phyloP scores from a whole-genome alignment of 768 basidiomycete species.

The Leccinum fibrillosum region DNA sequence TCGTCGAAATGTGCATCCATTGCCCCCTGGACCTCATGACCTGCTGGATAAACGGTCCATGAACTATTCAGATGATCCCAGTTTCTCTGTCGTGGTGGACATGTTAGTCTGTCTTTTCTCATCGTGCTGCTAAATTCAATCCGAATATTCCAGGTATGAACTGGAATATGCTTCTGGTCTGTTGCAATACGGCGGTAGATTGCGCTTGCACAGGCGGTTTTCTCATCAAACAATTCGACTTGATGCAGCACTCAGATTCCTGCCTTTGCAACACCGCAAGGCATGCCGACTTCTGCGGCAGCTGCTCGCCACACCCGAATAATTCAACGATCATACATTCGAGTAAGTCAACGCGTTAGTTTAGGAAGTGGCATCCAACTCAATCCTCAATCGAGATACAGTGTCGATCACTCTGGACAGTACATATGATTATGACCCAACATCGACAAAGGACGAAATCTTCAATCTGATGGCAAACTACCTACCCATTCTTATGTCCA shows the following conservation, averaged over 20 bases:
- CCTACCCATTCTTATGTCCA: neutral
- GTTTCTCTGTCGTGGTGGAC: slow-evolving; percentile 2
- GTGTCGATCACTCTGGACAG: slow-evolving; percentile 1
- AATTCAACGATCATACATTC: slow-evolving; percentile 28
- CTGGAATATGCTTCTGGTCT: slow-evolving; percentile 5
- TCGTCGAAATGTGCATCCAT: neutral
- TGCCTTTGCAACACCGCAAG: slow-evolving; percentile 25
- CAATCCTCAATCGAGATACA: neutral
- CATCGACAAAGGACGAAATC: neutral
- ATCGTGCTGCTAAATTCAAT: neutral
- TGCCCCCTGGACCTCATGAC: slow-evolving; percentile 32
- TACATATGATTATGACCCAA: slow-evolving; percentile 5
- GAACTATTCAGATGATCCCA: slow-evolving; percentile 48
- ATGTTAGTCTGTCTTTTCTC: neutral
- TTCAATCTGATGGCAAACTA: neutral
- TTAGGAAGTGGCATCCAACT: neutral
- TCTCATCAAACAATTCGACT: slow-evolving; percentile 13
- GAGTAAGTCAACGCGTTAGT: slow-evolving; percentile 17
- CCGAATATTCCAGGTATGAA: slow-evolving; percentile 1
- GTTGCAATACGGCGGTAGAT: slow-evolving; percentile 17
- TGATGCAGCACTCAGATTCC: slow-evolving; percentile 16
- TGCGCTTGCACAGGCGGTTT: slow-evolving; percentile 17
- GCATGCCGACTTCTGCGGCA: slow-evolving; percentile 28
- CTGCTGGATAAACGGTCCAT: slow-evolving; percentile 43
- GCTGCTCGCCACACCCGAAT: slow-evolving; percentile 31